Conservation (phyloP, 208 protist genomes). For the Herpetomonas tarakana region DNA sequence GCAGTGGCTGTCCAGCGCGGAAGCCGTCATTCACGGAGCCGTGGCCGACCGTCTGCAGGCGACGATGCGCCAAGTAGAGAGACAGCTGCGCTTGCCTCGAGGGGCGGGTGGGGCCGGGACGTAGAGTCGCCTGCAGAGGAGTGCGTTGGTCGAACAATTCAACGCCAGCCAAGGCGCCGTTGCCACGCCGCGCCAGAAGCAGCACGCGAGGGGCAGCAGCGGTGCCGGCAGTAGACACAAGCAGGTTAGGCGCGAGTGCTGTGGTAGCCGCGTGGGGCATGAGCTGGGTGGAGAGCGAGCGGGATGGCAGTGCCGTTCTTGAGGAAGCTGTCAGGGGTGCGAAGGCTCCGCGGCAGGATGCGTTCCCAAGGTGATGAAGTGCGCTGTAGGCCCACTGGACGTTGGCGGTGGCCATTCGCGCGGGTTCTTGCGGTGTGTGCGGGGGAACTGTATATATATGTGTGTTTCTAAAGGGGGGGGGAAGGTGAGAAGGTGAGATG, state of each 20-base stretch:
- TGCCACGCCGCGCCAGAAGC: conserved; percentile 28
- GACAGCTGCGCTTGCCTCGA: conserved; percentile 3
- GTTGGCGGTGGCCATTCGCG: background rate
- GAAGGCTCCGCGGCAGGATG: background rate
- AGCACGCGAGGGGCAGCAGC: conserved; percentile 9
- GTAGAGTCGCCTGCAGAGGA: background rate
- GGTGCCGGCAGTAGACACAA: conserved; percentile 8
- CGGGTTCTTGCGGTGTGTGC: background rate
- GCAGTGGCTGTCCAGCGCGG: conserved; percentile 13
- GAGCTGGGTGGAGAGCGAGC: conserved; percentile 1
- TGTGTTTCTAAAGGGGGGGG: too few species aligned
- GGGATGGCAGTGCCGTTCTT: background rate
- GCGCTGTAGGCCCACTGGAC: conserved; percentile 15
- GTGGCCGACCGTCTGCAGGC: background rate
- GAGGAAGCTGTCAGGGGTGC: background rate
- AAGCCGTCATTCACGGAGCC: background rate
- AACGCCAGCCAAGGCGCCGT: conserved; percentile 27
- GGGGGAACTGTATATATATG: too few species aligned
- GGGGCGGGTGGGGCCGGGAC: conserved; percentile 5
- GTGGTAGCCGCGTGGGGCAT: conserved; percentile 8
- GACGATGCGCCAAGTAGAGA: background rate
- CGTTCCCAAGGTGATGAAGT: background rate
- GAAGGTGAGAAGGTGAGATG: too few species aligned
- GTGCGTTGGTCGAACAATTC: conserved; percentile 9
- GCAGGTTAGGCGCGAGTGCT: conserved; percentile 4